phyloP scores from a whole-genome alignment of 257 asterid species.

The Jacaranda mimosifolia region DNA sequence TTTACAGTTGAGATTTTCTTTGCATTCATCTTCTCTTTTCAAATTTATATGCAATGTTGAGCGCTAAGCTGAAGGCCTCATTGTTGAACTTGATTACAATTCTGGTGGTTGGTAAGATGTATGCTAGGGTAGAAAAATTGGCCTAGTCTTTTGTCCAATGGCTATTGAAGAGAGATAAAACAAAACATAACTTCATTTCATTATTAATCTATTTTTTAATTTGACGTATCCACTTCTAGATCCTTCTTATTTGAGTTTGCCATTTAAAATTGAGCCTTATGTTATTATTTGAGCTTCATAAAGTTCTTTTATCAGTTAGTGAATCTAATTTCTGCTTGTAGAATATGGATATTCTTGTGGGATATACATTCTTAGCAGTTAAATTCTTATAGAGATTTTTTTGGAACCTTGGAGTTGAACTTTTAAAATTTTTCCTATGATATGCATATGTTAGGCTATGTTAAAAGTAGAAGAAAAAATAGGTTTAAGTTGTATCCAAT shows the following conservation, averaged over 20 bases:
- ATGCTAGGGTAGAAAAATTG: conserved; percentile 7
- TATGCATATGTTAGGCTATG: not conserved
- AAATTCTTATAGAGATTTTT: not conserved
- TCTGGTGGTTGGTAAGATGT: conserved; percentile 8
- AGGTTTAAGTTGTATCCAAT: not conserved
- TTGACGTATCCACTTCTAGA: not conserved
- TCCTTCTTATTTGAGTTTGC: conserved; percentile 2
- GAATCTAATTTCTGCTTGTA: not conserved
- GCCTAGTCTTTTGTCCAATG: not conserved
- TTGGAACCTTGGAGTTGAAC: not conserved
- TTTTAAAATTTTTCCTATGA: not conserved
- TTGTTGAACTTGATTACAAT: conserved; percentile 16
- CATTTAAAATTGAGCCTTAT: not conserved
- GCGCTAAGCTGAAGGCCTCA: not conserved
- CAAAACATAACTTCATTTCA: conserved; percentile 9
- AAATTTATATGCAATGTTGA: conserved; percentile 15
- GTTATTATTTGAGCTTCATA: not conserved
- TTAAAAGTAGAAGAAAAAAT: no score
- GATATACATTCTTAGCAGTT: not conserved
- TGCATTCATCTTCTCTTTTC: not conserved
- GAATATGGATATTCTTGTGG: conserved; percentile 15
- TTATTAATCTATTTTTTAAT: not conserved
- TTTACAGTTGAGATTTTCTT: conserved; percentile 9
- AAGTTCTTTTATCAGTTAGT: not conserved
- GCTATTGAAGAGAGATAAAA: not conserved